Evolutionary conservation across 2,329 filamentous ascomycete genomes (phyloP), one percentile per base, ranked within the genome.

Genomic region (Whalleya microplaca): DNA sequence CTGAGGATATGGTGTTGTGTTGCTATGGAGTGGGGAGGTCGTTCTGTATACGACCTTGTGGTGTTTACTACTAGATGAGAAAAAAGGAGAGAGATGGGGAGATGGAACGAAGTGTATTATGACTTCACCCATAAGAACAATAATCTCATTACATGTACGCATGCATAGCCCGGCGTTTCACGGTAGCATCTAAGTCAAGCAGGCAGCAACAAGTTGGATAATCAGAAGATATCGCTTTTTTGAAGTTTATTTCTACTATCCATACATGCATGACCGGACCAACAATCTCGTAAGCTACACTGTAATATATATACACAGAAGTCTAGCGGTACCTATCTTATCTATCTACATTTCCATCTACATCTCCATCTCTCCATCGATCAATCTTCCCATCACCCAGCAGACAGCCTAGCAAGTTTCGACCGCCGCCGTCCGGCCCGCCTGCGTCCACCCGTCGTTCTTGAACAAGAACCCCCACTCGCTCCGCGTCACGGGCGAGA

Each of bases 381-480:
- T 27, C 23, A 9, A 27, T 27, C 23, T 27, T 4, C 9, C 23
- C 23, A 27, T 27, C 23, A 4, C 23, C 23, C 23, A 27, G 9
- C 23, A 4, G 9, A 27, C 23, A 4, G 9, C 4, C 23, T 27
- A 27, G 64, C 76, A 84, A 42, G 76, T 84, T 71, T 81, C 80
- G 16, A 86, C 79, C 2, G 76, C 76, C 2, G 74, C 83, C 41
- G 73, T 83, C 63, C 75, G 76, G 16, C 72, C 75, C n/a, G n/a
- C n/a, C 37, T 69, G 72, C 44, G 72, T 74, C 59, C 78, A 77
- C 21, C 72, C 74, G 23, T 77, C 75, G 2, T 80, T 79, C 41
- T 77, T 74, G 73, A 85, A 83, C 62, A 88, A 69, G 65, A 84
- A 84, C 0, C 83, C 82, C 85, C 85, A 88, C 70, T 87, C 85